Conservation (phyloP, 495 filamentous ascomycete species). For the Podospora sp. region DNA sequence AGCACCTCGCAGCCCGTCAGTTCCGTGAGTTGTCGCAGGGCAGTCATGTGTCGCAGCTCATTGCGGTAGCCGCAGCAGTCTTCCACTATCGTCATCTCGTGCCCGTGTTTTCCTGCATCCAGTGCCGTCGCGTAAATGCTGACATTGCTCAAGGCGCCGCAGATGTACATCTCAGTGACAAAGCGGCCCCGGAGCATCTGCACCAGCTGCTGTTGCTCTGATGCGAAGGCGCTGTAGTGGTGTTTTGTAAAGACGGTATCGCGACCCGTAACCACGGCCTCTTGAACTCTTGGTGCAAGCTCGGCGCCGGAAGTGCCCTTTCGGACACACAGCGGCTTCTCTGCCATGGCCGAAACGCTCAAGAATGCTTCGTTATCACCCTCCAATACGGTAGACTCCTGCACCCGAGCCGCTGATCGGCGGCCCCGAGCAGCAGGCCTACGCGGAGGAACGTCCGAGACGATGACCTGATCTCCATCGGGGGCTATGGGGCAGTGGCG, state of each 20-base stretch:
- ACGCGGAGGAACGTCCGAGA: constrained; percentile 33
- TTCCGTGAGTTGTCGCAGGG: constrained; percentile 74
- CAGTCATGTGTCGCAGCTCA: constrained; percentile 70
- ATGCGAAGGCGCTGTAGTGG: constrained; percentile 80
- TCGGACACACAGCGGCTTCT: constrained; percentile 55
- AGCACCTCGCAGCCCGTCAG: constrained; percentile 72
- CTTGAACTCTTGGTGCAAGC: constrained; percentile 61
- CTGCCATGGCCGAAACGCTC: constrained; percentile 42
- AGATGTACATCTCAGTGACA: constrained; percentile 89
- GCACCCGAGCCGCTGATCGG: constrained; percentile 23
- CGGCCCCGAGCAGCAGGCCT: constrained; percentile 24
- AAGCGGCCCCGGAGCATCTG: constrained; percentile 71
- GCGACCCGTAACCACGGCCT: constrained; percentile 54
- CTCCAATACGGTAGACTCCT: constrained; percentile 36
- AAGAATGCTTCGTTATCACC: constrained; percentile 63
- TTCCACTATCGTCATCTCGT: constrained; percentile 80
- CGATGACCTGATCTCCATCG: constrained; percentile 55
- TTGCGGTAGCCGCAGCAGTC: constrained; percentile 88
- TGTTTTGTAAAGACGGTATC: constrained; percentile 78
- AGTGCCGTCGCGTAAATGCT: constrained; percentile 91
- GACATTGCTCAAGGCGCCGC: constrained; percentile 84
- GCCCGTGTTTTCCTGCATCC: constrained; percentile 85
- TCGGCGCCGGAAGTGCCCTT: constrained; percentile 67
- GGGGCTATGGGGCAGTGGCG: constrained; percentile 52
- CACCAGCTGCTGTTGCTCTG: constrained; percentile 59